Evolutionary conservation across 2,329 filamentous ascomycete species (phyloP).

Genomic region (Ceratocystis destructans): DNA sequence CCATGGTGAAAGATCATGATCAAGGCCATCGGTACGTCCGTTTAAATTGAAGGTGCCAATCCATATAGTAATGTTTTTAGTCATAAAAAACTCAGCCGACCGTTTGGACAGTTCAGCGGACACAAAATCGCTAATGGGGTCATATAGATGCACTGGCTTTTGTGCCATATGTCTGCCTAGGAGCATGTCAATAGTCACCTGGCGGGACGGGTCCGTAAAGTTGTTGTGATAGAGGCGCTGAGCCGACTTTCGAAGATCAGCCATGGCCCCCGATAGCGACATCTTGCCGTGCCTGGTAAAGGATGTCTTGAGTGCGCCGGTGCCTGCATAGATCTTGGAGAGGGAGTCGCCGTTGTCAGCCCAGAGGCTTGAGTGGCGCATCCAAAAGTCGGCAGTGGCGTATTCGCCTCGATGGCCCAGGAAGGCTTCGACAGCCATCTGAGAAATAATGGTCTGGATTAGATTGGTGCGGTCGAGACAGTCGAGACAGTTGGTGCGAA

Average conservation of each 20-base stretch:
- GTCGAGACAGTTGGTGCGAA: constrained; percentile 90
- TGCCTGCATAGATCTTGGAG: constrained; percentile 92
- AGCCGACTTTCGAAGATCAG: constrained; percentile 90
- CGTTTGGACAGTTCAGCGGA: constrained; percentile 57
- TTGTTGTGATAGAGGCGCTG: constrained; percentile 95
- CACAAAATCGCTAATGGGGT: constrained; percentile 89
- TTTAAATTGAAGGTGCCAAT: constrained; percentile 93
- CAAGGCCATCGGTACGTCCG: constrained; percentile 63
- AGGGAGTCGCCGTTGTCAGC: constrained; percentile 92
- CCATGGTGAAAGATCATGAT: constrained; percentile 74
- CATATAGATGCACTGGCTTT: constrained; percentile 69
- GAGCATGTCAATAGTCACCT: constrained; percentile 89
- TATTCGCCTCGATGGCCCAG: constrained; percentile 56
- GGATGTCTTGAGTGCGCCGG: constrained; percentile 85
- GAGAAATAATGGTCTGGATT: constrained; percentile 88
- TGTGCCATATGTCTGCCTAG: constrained; percentile 77
- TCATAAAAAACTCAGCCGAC: constrained; percentile 59
- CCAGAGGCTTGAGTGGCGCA: constrained; percentile 84
- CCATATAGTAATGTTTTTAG: constrained; percentile 58
- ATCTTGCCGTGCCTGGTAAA: constrained; percentile 93
- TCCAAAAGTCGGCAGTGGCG: constrained; percentile 72
- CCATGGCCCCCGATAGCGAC: constrained; percentile 82
- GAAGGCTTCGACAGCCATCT: constrained; percentile 82
- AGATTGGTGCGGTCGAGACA: constrained; percentile 92
- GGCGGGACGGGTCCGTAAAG: constrained; percentile 81